A percentile compares a stretch with the other conserved stretches of the same genome.
Evolutionary conservation across 768 basidiomycete genomes (phyloP).

Genomic region (Mycena galopus): DNA sequence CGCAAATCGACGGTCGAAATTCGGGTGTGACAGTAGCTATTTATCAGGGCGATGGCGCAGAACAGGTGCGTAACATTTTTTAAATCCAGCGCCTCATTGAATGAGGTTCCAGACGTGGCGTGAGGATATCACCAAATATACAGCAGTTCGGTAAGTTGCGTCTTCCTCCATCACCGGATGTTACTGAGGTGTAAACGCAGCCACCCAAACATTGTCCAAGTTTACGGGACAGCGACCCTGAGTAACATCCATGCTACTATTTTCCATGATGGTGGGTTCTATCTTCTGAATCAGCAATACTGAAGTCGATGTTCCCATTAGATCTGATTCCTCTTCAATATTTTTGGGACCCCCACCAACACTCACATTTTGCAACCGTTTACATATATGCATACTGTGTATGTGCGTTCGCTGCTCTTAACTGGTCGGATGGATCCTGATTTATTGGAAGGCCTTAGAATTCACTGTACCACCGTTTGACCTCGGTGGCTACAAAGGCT

Average conservation of each 20-base stretch:
- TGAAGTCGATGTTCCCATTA: background rate
- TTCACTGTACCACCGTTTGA: background rate
- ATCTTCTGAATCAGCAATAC: background rate
- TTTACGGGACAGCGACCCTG: background rate
- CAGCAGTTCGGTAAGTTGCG: background rate
- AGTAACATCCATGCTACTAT: background rate
- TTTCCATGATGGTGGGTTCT: slow-evolving; percentile 4
- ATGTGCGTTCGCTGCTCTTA: background rate
- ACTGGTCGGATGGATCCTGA: too few relatives aligned
- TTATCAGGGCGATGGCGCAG: slow-evolving; percentile 4
- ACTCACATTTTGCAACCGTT: background rate
- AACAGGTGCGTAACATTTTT: background rate
- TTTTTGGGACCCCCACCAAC: background rate
- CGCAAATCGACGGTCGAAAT: background rate
- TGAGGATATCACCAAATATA: background rate
- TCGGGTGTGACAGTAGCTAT: slow-evolving; percentile 1
- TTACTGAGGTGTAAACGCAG: background rate
- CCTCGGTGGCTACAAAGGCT: background rate
- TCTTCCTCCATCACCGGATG: background rate
- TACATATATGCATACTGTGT: background rate
- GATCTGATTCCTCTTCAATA: background rate
- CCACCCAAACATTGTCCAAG: slow-evolving; percentile 10
- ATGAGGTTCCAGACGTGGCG: background rate
- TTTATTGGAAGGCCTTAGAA: background rate
- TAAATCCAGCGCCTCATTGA: too few relatives aligned